phyloP scores from a whole-genome alignment of 805 yeast species.

The Candida ipomoeae region DNA sequence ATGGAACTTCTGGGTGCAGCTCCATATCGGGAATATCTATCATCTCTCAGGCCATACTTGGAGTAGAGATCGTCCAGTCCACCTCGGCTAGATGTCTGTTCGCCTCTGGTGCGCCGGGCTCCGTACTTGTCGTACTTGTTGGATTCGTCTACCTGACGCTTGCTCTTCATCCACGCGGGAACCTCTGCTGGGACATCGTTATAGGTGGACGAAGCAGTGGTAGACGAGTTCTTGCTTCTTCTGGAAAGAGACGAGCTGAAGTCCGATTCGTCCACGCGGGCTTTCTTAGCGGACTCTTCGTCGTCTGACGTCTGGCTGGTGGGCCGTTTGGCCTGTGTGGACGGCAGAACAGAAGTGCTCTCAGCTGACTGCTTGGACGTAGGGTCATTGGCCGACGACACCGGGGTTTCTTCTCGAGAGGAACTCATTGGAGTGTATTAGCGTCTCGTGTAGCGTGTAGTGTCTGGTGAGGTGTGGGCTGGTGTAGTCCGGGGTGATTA shows the following conservation, averaged over 20 bases:
- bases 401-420: not conserved
- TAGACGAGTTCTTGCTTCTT: conserved; percentile 3
- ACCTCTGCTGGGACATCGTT: conserved; percentile 19
- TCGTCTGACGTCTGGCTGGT: not conserved
- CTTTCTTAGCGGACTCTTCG: not conserved
- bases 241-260: conserved; percentile 15
- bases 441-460: no score
- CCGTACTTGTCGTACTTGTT: conserved; percentile 42
- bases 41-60: conserved; percentile 4
- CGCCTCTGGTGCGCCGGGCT: conserved; percentile 7
- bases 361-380: not conserved
- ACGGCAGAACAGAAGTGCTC: not conserved
- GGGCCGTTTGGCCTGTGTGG: not conserved
- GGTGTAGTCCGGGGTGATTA: no score
- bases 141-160: conserved; percentile 17
- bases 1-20: conserved; percentile 8
- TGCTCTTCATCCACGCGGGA: conserved; percentile 40
- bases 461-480: not conserved
- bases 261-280: conserved; percentile 10
- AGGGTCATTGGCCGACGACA: not conserved
- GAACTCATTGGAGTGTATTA: not conserved
- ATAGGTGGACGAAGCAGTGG: conserved; percentile 23
- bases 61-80: not conserved
- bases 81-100: not conserved
- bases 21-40: conserved; percentile 18